Percentiles rank a stretch among this genome's conserved stretches.
These are phyloP conservation scores for Trifolium pratense DNA, from an alignment of 306 rosid genomes.

Conservation along the genomic window DNA sequence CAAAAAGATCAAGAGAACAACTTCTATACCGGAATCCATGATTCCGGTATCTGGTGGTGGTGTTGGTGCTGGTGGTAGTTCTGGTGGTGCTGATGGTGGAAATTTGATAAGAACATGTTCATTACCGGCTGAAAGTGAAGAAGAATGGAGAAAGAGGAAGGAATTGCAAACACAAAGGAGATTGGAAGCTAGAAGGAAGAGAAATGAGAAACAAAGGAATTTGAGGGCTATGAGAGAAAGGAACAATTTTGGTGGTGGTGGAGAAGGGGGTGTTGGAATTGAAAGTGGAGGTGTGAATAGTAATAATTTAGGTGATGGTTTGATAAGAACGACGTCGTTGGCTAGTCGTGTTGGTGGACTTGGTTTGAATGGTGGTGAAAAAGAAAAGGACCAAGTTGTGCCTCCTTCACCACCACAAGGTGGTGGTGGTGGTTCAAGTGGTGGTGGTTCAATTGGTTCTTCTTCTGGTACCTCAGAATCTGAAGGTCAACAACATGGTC, in stretches of 20 bases:
- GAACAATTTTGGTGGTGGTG: constrained; percentile 16
- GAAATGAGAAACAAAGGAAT: constrained; percentile 72
- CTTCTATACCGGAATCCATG: constrained; percentile 62
- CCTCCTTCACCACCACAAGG: constrained; percentile 39
- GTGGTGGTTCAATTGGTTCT: constrained; percentile 49
- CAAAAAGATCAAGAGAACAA: constrained; percentile 55
- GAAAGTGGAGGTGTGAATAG: constrained; percentile 30
- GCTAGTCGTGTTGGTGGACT: constrained; percentile 40
- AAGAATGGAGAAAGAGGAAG: constrained; percentile 77
- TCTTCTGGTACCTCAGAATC: constrained; percentile 61
- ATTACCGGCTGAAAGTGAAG: constrained; percentile 69
- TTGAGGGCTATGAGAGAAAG: constrained; percentile 52
- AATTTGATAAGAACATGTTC: constrained; percentile 64
- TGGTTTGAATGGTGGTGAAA: constrained; percentile 35
- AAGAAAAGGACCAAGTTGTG: constrained; percentile 23
- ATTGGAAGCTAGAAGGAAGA: constrained; percentile 72
- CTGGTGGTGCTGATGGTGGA: not conserved
- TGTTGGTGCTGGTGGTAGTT: not conserved
- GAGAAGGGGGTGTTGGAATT: constrained; percentile 40
- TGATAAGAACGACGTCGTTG: constrained; percentile 45
- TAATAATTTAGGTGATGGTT: constrained; percentile 10
- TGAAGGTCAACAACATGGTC: constrained; percentile 49
- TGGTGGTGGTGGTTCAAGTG: constrained; percentile 38
- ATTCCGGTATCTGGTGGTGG: not conserved
- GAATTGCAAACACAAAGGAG: constrained; percentile 76